Conservation (phyloP, 2,329 filamentous ascomycete genomes). For the Emergomyces pasteurianus region DNA sequence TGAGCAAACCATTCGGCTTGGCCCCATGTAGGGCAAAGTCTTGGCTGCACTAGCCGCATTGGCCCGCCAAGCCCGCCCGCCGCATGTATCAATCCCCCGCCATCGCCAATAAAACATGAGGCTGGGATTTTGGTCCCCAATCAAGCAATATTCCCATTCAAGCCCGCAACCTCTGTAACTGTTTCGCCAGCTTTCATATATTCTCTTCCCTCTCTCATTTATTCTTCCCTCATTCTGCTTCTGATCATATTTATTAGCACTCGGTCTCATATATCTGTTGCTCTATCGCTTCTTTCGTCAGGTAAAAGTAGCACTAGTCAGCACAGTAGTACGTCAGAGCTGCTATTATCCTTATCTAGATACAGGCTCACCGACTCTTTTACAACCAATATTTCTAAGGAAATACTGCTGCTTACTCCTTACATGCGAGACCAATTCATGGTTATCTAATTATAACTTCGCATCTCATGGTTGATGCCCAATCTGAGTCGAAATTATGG, state of each 20-base stretch:
- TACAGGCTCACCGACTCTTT: not conserved
- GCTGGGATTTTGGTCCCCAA: not conserved
- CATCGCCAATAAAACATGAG: slow-evolving; percentile 6
- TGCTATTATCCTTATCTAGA: no score
- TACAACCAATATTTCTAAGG: not conserved
- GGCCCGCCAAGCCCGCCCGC: not conserved
- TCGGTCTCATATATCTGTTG: not conserved
- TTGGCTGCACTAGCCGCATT: not conserved
- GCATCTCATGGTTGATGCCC: not conserved
- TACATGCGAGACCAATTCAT: not conserved
- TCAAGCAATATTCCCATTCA: not conserved
- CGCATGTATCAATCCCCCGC: slow-evolving; percentile 11
- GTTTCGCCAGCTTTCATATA: not conserved
- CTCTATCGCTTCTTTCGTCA: no score
- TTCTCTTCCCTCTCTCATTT: not conserved
- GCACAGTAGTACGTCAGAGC: no score
- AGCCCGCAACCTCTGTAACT: not conserved
- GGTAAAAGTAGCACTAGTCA: no score
- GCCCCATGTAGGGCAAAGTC: not conserved
- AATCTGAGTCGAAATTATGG: not conserved
- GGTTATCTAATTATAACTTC: not conserved
- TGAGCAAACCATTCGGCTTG: slow-evolving; percentile 83
- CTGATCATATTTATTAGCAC: not conserved
- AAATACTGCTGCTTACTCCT: not conserved
- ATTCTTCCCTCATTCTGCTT: not conserved